These are phyloP conservation scores for Macrolepiota albuminosa DNA, from an alignment of 768 basidiomycete species.

Conservation along the genomic window DNA sequence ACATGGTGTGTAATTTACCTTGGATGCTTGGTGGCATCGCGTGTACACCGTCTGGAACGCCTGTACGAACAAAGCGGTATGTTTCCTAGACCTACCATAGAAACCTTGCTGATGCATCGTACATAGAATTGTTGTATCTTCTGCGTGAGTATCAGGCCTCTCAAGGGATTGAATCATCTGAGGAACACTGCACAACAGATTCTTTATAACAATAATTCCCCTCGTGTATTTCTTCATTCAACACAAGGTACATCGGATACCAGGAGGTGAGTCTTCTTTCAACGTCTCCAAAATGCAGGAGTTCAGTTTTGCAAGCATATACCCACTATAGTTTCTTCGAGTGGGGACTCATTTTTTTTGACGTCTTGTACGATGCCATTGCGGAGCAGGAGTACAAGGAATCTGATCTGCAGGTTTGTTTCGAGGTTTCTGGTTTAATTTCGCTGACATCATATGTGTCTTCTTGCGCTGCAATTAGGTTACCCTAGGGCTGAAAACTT, in stretches of 20 bases:
- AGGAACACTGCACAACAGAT: conserved; percentile 35
- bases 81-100: conserved; percentile 1
- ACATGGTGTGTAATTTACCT: conserved; percentile 79
- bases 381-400: conserved; percentile 53
- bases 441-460: neutral
- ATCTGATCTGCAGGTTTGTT: conserved; percentile 47
- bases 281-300: neutral
- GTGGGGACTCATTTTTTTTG: conserved; percentile 76
- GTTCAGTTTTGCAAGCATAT: conserved; percentile 51
- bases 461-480: conserved; percentile 17
- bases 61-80: conserved; percentile 51
- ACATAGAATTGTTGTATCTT: conserved; percentile 48
- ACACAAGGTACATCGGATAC: conserved; percentile 75
- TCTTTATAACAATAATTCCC: conserved; percentile 66
- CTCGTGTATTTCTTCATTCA: conserved; percentile 82
- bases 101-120: neutral
- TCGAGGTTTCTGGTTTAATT: neutral
- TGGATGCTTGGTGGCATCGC: conserved; percentile 80
- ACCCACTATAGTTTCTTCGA: conserved; percentile 84
- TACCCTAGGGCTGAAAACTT: conserved; percentile 17
- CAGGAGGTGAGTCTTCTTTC: conserved; percentile 56
- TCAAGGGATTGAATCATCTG: neutral
- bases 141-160: conserved; percentile 32
- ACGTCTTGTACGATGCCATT: conserved; percentile 71
- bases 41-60: conserved; percentile 42